Base-by-base conservation (phyloP, 805 yeast species). In the Tetrapisispora phaffii region DNA sequence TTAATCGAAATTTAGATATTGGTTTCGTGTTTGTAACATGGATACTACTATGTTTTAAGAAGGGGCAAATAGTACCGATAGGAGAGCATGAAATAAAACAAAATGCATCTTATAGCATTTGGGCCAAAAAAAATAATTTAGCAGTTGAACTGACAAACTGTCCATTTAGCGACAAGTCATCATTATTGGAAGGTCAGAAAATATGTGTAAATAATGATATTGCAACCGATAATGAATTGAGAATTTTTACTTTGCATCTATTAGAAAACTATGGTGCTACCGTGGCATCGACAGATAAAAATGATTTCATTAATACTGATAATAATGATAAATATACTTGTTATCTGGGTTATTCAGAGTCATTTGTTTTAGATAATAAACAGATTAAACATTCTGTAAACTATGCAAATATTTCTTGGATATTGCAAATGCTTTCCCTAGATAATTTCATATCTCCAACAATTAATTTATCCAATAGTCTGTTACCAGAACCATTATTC, bases 331-430 rank as follows among this genome's bases (percentile, higher is more conserved):
- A 36, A 4, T 20, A 12, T 16, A 36, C 31, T 15, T 36, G 21
- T 26, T 38, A 38, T 22, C 8, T 38, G 4, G 41, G 41, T 6
- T 38, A 38, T 17, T 24, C 41, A 6, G 7, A 26, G 6, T 9
- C 8, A 10, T n/a, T n/a, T 16, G 26, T 26, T n/a, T 15, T 32
- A 17, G 34, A 36, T 7, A n/a, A 20, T 19, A 34, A 19, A 9
- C 12, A 13, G 20, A n/a, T 13, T 22, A 22, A 36, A 4, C 21
- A 36, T 4, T 13, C 24, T 23, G n/a, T 36, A 15, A n/a, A 7
- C 7, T 36, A 22, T n/a, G 96, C 90, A 0, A 85, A 80, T 52
- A 55, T 85, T n/a, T 70, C 73, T 33, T 89, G 97, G 96, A 57
- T 90, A 1, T 82, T 79, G 54, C 73, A 79, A 65, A 73, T 85